phyloP scores from a whole-genome alignment of 495 filamentous ascomycete species.

The Penicillium canariense region DNA sequence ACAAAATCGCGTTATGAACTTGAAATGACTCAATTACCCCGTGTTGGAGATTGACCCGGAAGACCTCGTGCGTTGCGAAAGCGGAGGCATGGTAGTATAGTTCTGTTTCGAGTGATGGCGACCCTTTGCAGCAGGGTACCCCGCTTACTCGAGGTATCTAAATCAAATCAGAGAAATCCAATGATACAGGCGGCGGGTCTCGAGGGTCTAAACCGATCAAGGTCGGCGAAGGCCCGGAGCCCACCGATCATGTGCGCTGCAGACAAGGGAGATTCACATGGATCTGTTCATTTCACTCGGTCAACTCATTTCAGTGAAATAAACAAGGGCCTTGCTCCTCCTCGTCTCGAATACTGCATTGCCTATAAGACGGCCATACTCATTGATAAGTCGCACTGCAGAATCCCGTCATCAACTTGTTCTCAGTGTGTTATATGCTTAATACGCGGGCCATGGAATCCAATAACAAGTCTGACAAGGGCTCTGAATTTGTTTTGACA shows the following conservation, averaged over 20 bases:
- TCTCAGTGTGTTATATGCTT: neutral
- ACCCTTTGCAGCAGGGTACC: too few species aligned
- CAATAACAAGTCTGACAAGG: neutral
- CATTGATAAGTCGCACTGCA: too few species aligned
- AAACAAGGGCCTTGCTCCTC: neutral
- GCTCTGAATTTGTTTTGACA: conserved; percentile 11
- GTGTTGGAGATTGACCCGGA: too few species aligned
- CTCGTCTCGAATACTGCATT: neutral
- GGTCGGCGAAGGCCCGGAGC: neutral
- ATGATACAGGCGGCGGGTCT: neutral
- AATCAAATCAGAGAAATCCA: too few species aligned
- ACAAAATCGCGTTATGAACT: too few species aligned
- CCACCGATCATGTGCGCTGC: conserved; percentile 10
- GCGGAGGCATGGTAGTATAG: too few species aligned
- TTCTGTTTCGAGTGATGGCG: too few species aligned
- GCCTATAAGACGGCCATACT: neutral
- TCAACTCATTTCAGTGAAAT: neutral
- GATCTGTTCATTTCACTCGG: neutral
- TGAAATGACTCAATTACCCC: too few species aligned
- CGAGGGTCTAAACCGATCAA: neutral
- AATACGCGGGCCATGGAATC: conserved; percentile 7
- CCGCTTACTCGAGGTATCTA: too few species aligned
- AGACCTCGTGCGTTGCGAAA: too few species aligned
- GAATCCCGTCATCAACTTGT: neutral
- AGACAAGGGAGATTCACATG: neutral